A percentile compares a stretch with the other conserved stretches of the same genome.
These are phyloP conservation scores for Daldinia bambusicola DNA, from an alignment of 495 filamentous ascomycete species.

Conservation along the genomic window DNA sequence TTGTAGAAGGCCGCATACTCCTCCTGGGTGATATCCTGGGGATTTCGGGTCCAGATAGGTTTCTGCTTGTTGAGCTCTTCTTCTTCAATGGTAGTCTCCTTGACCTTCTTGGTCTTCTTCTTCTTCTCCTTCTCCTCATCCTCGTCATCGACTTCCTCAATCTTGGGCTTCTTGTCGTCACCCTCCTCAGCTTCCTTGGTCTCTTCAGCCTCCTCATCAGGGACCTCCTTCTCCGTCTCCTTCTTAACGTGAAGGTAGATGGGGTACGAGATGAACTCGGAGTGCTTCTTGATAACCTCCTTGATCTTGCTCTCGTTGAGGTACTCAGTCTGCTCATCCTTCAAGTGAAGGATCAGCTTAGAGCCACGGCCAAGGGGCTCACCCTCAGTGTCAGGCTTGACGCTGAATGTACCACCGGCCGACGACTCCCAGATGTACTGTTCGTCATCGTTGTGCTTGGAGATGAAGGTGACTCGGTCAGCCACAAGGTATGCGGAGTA, in stretches of 20 bases:
- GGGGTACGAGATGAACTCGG: conserved; percentile 99
- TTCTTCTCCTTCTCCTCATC: conserved; percentile 90
- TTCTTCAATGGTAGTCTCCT: conserved; percentile 98
- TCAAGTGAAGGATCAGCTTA: conserved; percentile 97
- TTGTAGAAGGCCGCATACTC: conserved; percentile 99
- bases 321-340: conserved; percentile 99
- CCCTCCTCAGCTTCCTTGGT: conserved; percentile 68
- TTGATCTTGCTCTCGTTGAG: conserved; percentile 99
- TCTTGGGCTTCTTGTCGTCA: conserved; percentile 83
- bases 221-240: conserved; percentile 98
- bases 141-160: conserved; percentile 81
- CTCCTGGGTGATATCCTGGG: conserved; percentile 91
- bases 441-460: conserved; percentile 99
- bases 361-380: conserved; percentile 92
- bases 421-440: conserved; percentile 99
- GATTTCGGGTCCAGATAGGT: conserved; percentile 99
- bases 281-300: conserved; percentile 99
- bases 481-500: conserved; percentile 99
- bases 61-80: conserved; percentile 99
- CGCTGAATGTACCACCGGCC: conserved; percentile 96
- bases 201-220: conserved; percentile 91
- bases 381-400: conserved; percentile 88
- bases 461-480: conserved; percentile 92
- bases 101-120: conserved; percentile 98
- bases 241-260: conserved; percentile 99